Base-by-base conservation (phyloP, 2,329 filamentous ascomycete genomes). In the Aspergillus ruber region DNA sequence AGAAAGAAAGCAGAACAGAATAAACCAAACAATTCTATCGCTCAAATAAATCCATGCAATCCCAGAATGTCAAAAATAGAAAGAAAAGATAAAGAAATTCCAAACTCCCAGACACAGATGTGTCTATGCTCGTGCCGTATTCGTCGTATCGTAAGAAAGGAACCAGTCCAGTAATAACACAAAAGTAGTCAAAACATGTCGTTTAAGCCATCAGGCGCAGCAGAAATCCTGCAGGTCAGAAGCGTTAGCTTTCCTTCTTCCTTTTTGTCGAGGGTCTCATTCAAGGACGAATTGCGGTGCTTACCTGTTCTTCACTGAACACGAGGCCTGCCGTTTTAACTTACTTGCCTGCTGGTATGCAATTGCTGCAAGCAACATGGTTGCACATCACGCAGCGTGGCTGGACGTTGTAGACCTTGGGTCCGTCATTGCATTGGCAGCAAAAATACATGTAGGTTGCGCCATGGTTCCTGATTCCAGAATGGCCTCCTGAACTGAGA, bases 361-460 rank as follows among this genome's bases (percentile, higher is more conserved):
- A 71, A 12, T 9, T 4, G 5, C 2, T 0, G 57, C 69, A 71
- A 21, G 53, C 56, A 12, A 35, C 33, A 20, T 71, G 69, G 2
- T 58, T 1, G 56, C 69, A 71, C 0, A 35, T 47, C 2, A 68
- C 53, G 44, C 69, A 72, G 17, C 33, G 40, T 2, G 63, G 57
- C 39, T 72, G 65, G 25, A 50, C 39, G 9, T 64, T 55, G 51
- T 54, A 70, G 35, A 68, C 51, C 44, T 71, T 71, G 0, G 69
- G 69, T 0, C 69, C 69, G 38, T 71, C 68, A 1, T 57, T 35
- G 49, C 69, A 72, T 4, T 49, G 1, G 59, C 69, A 72, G 56
- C 69, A 72, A 46, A 66, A 58, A 41, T 68, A 72, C 51, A 67
- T 55, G 44, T 60, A 51, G 8, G 56, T 60, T 1, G 50, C 23